These are phyloP conservation scores for Globisporangium barbulae DNA, from an alignment of 352 stramenopile genomes.

Conservation along the genomic window DNA sequence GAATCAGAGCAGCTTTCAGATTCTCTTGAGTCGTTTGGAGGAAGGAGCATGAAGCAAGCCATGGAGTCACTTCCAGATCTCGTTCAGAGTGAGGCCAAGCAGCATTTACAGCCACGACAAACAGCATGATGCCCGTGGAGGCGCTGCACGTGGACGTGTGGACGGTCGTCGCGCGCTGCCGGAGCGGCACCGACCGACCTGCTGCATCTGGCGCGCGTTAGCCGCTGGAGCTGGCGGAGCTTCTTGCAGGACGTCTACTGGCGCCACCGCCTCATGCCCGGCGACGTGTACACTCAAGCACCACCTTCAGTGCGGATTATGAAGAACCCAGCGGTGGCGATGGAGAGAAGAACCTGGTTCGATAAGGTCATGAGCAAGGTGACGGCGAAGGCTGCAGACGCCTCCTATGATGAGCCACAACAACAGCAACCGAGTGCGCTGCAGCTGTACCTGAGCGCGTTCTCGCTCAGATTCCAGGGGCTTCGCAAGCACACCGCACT, in stretches of 20 bases:
- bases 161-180: not conserved
- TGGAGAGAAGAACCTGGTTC: no score
- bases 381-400: no score
- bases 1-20: no score
- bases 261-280: not conserved
- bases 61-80: no score
- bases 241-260: constrained; percentile 1
- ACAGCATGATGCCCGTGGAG: not conserved
- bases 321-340: not conserved
- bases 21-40: no score
- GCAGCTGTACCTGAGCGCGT: not conserved
- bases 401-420: no score
- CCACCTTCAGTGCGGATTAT: no score
- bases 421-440: not conserved
- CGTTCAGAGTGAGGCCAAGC: no score
- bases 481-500: not conserved
- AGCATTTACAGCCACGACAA: not conserved
- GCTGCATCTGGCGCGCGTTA: not conserved
- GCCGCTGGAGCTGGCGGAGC: constrained; percentile 3
- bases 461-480: not conserved
- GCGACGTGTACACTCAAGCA: no score
- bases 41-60: not conserved
- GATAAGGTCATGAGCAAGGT: no score
- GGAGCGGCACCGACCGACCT: not conserved
- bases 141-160: not conserved